Evolutionary conservation across 129 eudicot genomes (phyloP).

Genomic region (Solidago caesia): DNA sequence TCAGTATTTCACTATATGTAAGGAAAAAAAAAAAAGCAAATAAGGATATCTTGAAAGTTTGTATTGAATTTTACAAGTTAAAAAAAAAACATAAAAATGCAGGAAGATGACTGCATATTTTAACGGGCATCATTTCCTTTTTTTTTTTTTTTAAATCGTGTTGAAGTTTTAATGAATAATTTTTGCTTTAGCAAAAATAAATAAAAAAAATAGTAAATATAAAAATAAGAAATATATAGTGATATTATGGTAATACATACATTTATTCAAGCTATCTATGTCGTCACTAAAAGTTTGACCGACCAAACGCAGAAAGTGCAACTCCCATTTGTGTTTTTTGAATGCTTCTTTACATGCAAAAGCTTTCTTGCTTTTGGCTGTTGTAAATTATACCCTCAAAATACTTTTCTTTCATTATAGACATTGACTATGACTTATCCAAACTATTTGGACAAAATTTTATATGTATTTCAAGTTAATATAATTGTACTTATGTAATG

Average conservation of each 20-base stretch:
- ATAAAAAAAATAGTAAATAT: background rate
- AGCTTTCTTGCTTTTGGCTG: conserved; percentile 14
- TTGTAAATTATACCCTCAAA: conserved; percentile 6
- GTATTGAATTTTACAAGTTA: too few relatives aligned
- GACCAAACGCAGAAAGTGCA: conserved; percentile 14
- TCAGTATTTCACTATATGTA: too few relatives aligned
- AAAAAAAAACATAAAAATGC: too few relatives aligned
- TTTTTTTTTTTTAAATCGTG: too few relatives aligned
- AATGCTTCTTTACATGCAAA: conserved; percentile 14
- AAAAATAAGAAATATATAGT: background rate
- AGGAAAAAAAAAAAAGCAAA: too few relatives aligned
- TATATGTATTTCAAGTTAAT: too few relatives aligned
- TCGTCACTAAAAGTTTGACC: conserved; percentile 8
- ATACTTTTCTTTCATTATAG: background rate
- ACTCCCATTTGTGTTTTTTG: conserved; percentile 3
- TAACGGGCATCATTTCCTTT: too few relatives aligned
- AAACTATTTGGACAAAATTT: too few relatives aligned
- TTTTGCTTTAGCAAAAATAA: background rate
- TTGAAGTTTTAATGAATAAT: too few relatives aligned
- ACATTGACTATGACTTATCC: background rate
- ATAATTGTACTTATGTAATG: too few relatives aligned
- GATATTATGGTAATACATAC: background rate
- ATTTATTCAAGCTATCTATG: background rate
- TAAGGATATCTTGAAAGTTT: too few relatives aligned
- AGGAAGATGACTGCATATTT: too few relatives aligned